phyloP scores from a whole-genome alignment of 441 rosid genomes.

The Hura crepitans region DNA sequence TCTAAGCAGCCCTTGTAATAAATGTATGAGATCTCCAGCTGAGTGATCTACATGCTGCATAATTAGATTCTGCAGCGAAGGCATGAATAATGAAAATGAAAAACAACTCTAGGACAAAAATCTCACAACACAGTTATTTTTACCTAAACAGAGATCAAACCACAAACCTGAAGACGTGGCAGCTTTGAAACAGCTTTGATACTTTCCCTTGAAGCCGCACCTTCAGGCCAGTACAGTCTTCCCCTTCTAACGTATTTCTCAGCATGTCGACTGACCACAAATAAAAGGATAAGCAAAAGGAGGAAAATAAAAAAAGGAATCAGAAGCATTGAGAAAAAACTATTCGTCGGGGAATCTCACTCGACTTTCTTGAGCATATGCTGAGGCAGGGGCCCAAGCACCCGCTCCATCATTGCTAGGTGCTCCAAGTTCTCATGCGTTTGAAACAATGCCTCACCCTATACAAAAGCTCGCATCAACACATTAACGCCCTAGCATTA shows the following conservation, averaged over 20 bases:
- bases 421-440: conserved; percentile 90
- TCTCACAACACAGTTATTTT: background rate
- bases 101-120: background rate
- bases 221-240: conserved; percentile 80
- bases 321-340: background rate
- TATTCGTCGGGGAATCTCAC: conserved; percentile 27
- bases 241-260: conserved; percentile 79
- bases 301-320: background rate
- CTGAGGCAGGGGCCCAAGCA: conserved; percentile 66
- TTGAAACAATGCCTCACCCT: conserved; percentile 93
- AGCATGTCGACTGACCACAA: conserved; percentile 49
- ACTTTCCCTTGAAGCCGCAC: conserved; percentile 72
- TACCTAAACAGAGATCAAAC: too few species aligned
- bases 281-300: background rate
- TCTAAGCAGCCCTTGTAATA: conserved; percentile 62
- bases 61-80: conserved; percentile 46
- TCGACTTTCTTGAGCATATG: conserved; percentile 70
- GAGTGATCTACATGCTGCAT: conserved; percentile 88
- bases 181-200: conserved; percentile 68
- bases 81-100: background rate
- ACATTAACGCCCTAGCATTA: background rate
- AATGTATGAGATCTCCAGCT: conserved; percentile 69
- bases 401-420: conserved; percentile 91
- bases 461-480: background rate
- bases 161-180: conserved; percentile 69